Conservation (phyloP, 192 early-diverging fungal genomes). For the Coemansia sp. region DNA sequence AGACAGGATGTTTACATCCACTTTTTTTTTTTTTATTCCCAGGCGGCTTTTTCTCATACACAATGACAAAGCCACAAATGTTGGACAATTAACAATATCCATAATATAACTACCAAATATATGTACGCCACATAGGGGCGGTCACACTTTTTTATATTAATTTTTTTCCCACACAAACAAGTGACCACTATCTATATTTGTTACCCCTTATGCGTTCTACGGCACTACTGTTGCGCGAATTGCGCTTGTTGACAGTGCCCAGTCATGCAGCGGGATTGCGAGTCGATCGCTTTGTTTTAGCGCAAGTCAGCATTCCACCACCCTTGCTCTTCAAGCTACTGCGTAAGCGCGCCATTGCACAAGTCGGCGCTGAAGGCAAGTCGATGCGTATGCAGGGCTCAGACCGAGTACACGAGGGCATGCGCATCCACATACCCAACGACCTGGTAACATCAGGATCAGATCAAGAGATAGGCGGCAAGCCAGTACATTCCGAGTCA, state of each 20-base stretch:
- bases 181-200: neutral
- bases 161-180: neutral
- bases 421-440: slow-evolving; percentile 29
- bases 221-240: neutral
- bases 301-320: slow-evolving; percentile 12
- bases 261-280: slow-evolving; percentile 21
- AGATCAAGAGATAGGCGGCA: neutral
- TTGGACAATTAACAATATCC: too few relatives aligned
- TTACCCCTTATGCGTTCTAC: neutral
- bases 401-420: slow-evolving; percentile 31
- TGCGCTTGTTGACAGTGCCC: slow-evolving; percentile 21
- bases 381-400: slow-evolving; percentile 16
- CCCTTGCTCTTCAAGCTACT: slow-evolving; percentile 31
- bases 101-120: too few relatives aligned
- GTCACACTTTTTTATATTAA: too few relatives aligned
- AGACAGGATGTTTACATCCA: neutral
- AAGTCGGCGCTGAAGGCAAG: neutral
- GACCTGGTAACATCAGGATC: slow-evolving; percentile 11
- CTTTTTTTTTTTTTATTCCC: too few relatives aligned
- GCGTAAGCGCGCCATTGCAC: slow-evolving; percentile 29
- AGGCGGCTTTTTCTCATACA: too few relatives aligned
- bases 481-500: neutral
- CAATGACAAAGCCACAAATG: neutral
- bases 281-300: slow-evolving; percentile 24
- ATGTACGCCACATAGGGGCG: too few relatives aligned